Evolutionary conservation across 257 asterid species (phyloP).

Genomic region (Nicotiana tabacum): DNA sequence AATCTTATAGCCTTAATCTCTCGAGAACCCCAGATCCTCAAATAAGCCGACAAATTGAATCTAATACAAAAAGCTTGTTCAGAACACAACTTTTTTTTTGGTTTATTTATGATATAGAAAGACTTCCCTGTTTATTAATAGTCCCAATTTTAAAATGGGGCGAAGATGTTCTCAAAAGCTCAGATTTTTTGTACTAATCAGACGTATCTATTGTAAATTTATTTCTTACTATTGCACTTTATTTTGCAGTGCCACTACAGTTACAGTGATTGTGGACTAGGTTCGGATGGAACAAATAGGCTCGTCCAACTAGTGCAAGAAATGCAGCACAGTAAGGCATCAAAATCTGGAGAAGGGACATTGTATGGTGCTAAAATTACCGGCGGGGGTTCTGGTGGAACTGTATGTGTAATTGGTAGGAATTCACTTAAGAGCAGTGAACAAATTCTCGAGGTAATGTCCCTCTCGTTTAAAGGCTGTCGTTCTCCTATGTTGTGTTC

Average conservation of each 20-base stretch:
- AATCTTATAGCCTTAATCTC: neutral
- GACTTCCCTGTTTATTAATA: neutral
- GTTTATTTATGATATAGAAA: neutral
- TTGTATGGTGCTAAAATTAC: slow-evolving; percentile 91
- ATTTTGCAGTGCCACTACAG: slow-evolving; percentile 85
- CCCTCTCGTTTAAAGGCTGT: neutral
- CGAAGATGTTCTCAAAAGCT: neutral
- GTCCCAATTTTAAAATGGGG: neutral
- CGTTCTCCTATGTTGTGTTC: neutral
- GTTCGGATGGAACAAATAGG: slow-evolving; percentile 91
- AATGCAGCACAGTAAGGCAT: slow-evolving; percentile 62
- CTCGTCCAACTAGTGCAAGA: slow-evolving; percentile 86
- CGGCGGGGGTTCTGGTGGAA: slow-evolving; percentile 98
- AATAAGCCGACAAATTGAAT: neutral
- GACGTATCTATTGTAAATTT: neutral
- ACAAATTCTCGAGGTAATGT: slow-evolving; percentile 66
- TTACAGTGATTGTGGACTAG: slow-evolving; percentile 88
- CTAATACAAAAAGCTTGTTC: neutral
- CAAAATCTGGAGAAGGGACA: slow-evolving; percentile 68
- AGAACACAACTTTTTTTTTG: neutral
- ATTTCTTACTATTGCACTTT: neutral
- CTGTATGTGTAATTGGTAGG: slow-evolving; percentile 73
- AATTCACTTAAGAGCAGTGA: slow-evolving; percentile 72
- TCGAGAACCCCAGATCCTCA: neutral
- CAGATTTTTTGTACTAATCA: neutral